A percentile compares a stretch with the other conserved stretches of the same genome.
Conservation (phyloP, 2,329 filamentous ascomycete species). For the Elsinoe batatas region DNA sequence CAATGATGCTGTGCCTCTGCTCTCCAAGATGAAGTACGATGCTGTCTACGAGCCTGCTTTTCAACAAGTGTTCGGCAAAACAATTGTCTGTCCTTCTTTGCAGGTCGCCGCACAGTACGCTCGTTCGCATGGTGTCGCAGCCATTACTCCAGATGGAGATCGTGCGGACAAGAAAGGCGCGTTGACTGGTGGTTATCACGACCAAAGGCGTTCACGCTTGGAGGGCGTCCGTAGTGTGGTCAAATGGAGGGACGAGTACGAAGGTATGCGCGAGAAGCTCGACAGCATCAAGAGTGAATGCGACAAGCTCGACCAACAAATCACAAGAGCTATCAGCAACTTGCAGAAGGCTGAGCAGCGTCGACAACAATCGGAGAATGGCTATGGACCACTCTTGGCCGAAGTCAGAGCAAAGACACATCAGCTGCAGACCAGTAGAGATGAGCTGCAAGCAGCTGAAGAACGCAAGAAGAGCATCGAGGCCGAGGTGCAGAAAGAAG, state of each 20-base stretch:
- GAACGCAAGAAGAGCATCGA: conserved; percentile 58
- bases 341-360: conserved; percentile 74
- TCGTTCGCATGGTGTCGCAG: conserved; percentile 80
- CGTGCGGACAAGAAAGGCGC: conserved; percentile 91
- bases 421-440: conserved; percentile 62
- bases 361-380: conserved; percentile 66
- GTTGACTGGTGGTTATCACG: conserved; percentile 88
- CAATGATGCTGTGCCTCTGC: conserved; percentile 75
- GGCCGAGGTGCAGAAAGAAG: conserved; percentile 45
- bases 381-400: conserved; percentile 68
- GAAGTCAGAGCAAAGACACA: conserved; percentile 68
- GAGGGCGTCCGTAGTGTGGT: conserved; percentile 68
- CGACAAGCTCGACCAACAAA: conserved; percentile 74
- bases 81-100: conserved; percentile 85
- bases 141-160: conserved; percentile 90
- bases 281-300: conserved; percentile 59
- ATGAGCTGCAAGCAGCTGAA: conserved; percentile 64
- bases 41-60: conserved; percentile 72
- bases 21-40: conserved; percentile 77
- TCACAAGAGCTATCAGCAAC: conserved; percentile 76
- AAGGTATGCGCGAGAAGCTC: conserved; percentile 54
- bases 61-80: conserved; percentile 89
- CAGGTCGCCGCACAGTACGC: conserved; percentile 84
- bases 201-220: conserved; percentile 75
- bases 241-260: conserved; percentile 65